Base-by-base conservation (phyloP, 352 stramenopile genomes). In the Pythium sp. region DNA sequence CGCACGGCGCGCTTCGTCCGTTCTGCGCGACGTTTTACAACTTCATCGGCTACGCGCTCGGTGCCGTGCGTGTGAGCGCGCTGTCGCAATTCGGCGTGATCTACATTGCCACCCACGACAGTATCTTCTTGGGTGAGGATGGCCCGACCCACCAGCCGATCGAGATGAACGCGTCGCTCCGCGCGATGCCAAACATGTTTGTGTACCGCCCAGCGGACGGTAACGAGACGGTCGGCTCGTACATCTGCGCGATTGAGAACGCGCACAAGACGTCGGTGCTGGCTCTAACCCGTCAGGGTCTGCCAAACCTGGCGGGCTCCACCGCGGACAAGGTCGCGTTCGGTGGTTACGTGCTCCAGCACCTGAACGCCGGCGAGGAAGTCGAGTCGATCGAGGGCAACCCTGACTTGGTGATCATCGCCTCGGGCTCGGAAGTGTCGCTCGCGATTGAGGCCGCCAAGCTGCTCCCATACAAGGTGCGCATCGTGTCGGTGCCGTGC, bases 21-120 rank as follows among this genome's bases (percentile, higher is more conserved):
- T 99, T 99, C 85, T 98, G 97, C 81, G 97, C 97, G 55, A 99
- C 98, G 46, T 99, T 99, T 84, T 97, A 99, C 76, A 99, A 98
- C 84, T 99, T 99, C 85, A 98, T 98, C 71, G 97, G 97, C 63
- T 99, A 99, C 77, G 96, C 93, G 22, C 73, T 98, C 49, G 97
- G 97, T 66, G 89, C 93, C 30, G 95, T 99, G 69, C 93, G 98
- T 70, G 76, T 99, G 46, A 96, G 90, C 62, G 97, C 97, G 46
- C 83, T 99, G 51, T 98, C 89, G n/a, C 89, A 84, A 30, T 96
- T 99, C 68, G 94, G 95, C 68, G 87, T 99, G 43, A 86, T 99
- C 60, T 99, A 99, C 84, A 86, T 99, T 41, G 98, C 98, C 71
- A 99, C 98, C 30, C 98, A 99, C 86, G 98, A 99, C 86, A 98